Evolutionary conservation across 1,139 yeast genomes (phyloP).

Genomic region (Blastobotrys persicus): DNA sequence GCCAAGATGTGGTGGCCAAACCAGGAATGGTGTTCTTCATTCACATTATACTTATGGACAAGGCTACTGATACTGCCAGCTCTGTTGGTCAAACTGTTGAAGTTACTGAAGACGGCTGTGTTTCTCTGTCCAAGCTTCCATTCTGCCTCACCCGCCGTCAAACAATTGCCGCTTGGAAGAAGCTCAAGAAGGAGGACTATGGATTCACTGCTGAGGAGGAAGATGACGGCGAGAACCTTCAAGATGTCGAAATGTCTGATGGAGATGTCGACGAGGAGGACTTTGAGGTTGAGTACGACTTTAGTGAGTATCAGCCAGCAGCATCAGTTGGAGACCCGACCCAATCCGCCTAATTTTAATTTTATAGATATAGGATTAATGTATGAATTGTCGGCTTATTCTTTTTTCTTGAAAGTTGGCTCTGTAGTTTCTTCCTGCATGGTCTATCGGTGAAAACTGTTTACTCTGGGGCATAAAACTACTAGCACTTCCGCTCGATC

Average conservation of each 20-base stretch:
- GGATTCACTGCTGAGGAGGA: conserved; percentile 19
- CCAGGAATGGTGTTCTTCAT: conserved; percentile 17
- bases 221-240: conserved; percentile 18
- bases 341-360: conserved; percentile 10
- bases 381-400: no score
- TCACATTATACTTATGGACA: conserved; percentile 17
- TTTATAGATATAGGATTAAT: no score
- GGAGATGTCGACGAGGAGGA: conserved; percentile 25
- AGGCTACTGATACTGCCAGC: conserved; percentile 19
- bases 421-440: no score
- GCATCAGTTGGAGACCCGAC: conserved; percentile 18
- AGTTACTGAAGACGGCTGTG: conserved; percentile 18
- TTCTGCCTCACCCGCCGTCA: conserved; percentile 18
- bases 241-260: conserved; percentile 22
- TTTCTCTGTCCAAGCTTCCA: conserved; percentile 18
- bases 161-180: conserved; percentile 20
- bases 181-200: conserved; percentile 18
- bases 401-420: no score
- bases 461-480: no score
- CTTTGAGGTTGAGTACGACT: conserved; percentile 24
- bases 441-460: no score
- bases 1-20: conserved; percentile 16
- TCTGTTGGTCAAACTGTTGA: conserved; percentile 20
- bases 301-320: conserved; percentile 32
- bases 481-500: no score